Percentiles rank a stretch among this genome's conserved stretches.
These are phyloP conservation scores for Taxawa tesnikishii DNA, from an alignment of 2,329 filamentous ascomycete genomes.

Conservation along the genomic window DNA sequence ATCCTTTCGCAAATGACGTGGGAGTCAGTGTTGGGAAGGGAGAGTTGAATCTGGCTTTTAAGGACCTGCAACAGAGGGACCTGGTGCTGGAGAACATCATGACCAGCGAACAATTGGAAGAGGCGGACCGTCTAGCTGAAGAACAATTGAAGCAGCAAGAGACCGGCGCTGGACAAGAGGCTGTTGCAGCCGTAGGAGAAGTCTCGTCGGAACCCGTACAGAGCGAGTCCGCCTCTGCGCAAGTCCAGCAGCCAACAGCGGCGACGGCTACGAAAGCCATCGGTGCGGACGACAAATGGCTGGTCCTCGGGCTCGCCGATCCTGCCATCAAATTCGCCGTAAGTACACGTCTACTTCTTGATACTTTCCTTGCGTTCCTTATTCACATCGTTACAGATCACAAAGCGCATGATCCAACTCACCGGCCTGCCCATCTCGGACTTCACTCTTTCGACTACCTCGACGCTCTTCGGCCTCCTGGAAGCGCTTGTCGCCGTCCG, in stretches of 20 bases:
- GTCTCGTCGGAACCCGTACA: not conserved
- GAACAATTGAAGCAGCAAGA: conserved; percentile 2
- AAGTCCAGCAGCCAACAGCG: conserved; percentile 8
- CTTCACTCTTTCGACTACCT: conserved; percentile 39
- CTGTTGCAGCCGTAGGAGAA: conserved; percentile 1
- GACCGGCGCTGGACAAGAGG: conserved; percentile 1
- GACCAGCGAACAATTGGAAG: conserved; percentile 1
- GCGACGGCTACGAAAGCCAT: conserved; percentile 3
- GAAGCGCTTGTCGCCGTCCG: conserved; percentile 16
- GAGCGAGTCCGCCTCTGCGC: conserved; percentile 2
- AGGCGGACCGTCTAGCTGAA: conserved; percentile 3
- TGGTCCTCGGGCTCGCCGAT: conserved; percentile 44
- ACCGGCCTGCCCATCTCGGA: conserved; percentile 70
- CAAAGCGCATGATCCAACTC: conserved; percentile 70
- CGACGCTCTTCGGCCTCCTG: conserved; percentile 25
- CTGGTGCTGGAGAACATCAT: conserved; percentile 5
- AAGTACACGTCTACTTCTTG: conserved; percentile 28
- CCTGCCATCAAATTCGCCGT: conserved; percentile 60
- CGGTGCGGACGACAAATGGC: conserved; percentile 41
- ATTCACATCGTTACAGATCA: conserved; percentile 43
- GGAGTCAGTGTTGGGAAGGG: not conserved
- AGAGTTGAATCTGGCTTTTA: conserved; percentile 1
- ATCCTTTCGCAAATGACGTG: not conserved
- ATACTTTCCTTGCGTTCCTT: too few relatives aligned
- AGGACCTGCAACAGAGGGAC: conserved; percentile 1